Evolutionary conservation across 176 grass and related monocot species (phyloP).

Genomic region (Carex cristatella): DNA sequence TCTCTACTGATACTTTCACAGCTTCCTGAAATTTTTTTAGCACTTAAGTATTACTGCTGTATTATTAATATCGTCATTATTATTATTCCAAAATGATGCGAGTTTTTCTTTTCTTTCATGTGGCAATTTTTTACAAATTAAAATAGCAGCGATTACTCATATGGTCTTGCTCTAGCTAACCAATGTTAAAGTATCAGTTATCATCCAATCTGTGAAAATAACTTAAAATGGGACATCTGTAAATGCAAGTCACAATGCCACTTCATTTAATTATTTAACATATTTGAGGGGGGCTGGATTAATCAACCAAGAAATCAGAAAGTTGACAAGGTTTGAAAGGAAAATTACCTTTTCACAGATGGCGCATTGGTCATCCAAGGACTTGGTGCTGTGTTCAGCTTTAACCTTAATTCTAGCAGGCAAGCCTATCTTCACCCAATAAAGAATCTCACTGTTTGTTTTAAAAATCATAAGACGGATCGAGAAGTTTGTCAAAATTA

Average conservation of each 20-base stretch:
- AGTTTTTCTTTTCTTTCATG: neutral
- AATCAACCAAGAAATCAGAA: neutral
- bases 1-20: slow-evolving; percentile 47
- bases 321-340: no score
- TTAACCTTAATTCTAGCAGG: slow-evolving; percentile 44
- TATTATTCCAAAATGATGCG: neutral
- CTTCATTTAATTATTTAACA: no score
- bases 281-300: no score
- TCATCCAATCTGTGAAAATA: no score
- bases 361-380: slow-evolving; percentile 46
- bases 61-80: neutral
- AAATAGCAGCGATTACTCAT: no score
- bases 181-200: no score
- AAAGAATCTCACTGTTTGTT: slow-evolving; percentile 42
- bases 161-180: no score
- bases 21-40: slow-evolving; percentile 38
- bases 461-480: neutral
- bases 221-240: no score
- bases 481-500: neutral
- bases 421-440: slow-evolving; percentile 56
- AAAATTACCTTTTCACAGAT: slow-evolving; percentile 52
- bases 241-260: no score
- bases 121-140: neutral
- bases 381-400: slow-evolving; percentile 12
- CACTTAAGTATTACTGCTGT: neutral